Conservation (phyloP, 768 basidiomycete species). For the Auricularia sp. region DNA sequence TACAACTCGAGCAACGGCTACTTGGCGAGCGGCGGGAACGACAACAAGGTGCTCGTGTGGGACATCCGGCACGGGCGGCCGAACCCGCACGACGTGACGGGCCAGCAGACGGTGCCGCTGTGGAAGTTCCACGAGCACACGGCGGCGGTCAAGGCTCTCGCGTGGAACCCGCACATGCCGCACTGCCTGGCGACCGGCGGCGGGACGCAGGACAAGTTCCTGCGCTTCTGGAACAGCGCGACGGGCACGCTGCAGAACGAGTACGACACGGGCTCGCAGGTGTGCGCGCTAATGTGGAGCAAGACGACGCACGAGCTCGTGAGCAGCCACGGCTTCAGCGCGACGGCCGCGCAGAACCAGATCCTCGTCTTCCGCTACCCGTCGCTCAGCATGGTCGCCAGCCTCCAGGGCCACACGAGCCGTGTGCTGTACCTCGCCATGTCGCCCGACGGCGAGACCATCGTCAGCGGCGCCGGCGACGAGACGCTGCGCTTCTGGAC, state of each 20-base stretch:
- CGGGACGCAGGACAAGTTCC: conserved; percentile 97
- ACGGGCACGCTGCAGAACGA: conserved; percentile 79
- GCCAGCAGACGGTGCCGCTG: conserved; percentile 35
- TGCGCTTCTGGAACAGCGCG: conserved; percentile 91
- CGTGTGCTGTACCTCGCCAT: conserved; percentile 95
- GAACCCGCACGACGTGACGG: conserved; percentile 32
- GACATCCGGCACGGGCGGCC: conserved; percentile 51
- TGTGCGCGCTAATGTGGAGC: conserved; percentile 96
- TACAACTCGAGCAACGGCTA: conserved; percentile 62
- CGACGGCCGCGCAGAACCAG: conserved; percentile 89
- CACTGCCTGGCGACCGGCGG: conserved; percentile 91
- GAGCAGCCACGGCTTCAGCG: conserved; percentile 94
- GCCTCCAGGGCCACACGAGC: conserved; percentile 87
- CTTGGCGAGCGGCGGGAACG: conserved; percentile 92
- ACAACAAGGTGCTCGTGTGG: conserved; percentile 99
- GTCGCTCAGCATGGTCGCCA: conserved; percentile 85
- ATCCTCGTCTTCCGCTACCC: conserved; percentile 96
- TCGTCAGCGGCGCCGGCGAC: conserved; percentile 95
- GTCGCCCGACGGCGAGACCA: conserved; percentile 95
- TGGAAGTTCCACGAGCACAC: conserved; percentile 96
- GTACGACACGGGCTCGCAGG: conserved; percentile 93
- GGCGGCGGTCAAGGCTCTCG: conserved; percentile 94
- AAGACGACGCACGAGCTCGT: conserved; percentile 93
- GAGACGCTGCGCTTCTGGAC: conserved; percentile 98
- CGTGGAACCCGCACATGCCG: conserved; percentile 93